Evolutionary conservation across 2,329 filamentous ascomycete genomes (phyloP).

Genomic region (Xylariales sp.): DNA sequence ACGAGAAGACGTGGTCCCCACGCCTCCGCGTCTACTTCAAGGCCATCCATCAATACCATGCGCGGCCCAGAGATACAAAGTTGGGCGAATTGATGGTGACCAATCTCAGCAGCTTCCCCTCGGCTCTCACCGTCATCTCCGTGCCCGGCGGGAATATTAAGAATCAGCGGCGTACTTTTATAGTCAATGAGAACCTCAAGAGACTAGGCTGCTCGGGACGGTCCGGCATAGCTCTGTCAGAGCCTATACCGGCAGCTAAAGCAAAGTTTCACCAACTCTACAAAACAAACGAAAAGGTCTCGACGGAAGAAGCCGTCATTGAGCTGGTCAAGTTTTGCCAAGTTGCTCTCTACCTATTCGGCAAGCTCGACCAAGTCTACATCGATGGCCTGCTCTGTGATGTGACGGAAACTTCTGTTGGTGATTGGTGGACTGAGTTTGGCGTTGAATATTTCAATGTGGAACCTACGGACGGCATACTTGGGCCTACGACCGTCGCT

Average conservation of each 20-base stretch:
- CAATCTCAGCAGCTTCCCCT: conserved; percentile 91
- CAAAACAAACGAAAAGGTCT: conserved; percentile 83
- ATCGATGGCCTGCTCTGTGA: conserved; percentile 94
- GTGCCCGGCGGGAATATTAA: conserved; percentile 88
- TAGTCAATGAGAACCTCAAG: conserved; percentile 95
- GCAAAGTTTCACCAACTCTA: conserved; percentile 95
- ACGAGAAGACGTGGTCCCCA: conserved; percentile 83
- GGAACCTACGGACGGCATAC: conserved; percentile 90
- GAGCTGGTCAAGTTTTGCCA: conserved; percentile 94
- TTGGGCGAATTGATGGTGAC: conserved; percentile 92
- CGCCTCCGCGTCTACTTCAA: conserved; percentile 86
- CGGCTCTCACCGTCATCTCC: conserved; percentile 88
- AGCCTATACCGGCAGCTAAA: conserved; percentile 82
- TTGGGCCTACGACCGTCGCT: conserved; percentile 91
- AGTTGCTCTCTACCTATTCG: conserved; percentile 87
- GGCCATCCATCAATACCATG: conserved; percentile 86
- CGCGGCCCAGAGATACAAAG: conserved; percentile 82
- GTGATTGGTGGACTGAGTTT: conserved; percentile 96
- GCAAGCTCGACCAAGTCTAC: conserved; percentile 86
- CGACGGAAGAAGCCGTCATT: conserved; percentile 80
- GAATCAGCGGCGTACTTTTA: conserved; percentile 83
- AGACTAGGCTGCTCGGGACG: conserved; percentile 91
- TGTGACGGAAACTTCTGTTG: conserved; percentile 87
- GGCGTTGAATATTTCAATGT: conserved; percentile 92
- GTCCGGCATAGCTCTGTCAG: conserved; percentile 82